Evolutionary conservation across 2,329 filamentous ascomycete species (phyloP).

Genomic region (Colletotrichum costaricense): DNA sequence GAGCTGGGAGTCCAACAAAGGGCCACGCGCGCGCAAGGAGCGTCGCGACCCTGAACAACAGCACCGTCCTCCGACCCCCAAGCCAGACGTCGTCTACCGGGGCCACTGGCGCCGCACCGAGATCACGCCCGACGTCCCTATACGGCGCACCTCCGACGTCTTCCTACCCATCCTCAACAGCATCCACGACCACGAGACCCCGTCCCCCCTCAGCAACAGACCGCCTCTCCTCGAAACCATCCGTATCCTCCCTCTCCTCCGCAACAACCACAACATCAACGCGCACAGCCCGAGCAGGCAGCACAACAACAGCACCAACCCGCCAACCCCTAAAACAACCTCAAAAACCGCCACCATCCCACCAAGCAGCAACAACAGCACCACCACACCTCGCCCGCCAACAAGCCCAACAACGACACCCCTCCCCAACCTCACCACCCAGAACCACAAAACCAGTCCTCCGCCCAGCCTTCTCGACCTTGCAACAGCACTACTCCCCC

Average conservation of each 20-base stretch:
- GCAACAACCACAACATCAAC: conserved; percentile 20
- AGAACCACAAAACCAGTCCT: conserved; percentile 40
- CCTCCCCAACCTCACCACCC: conserved; percentile 18
- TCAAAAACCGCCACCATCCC: conserved; percentile 45
- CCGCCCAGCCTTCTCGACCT: conserved; percentile 69
- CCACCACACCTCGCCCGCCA: conserved; percentile 4
- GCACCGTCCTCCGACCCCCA: conserved; percentile 53
- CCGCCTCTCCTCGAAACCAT: conserved; percentile 8
- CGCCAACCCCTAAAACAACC: not conserved
- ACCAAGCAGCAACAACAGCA: conserved; percentile 47
- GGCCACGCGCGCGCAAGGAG: conserved; percentile 54
- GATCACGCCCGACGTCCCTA: conserved; percentile 19
- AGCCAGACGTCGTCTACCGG: conserved; percentile 42
- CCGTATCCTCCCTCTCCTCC: conserved; percentile 8
- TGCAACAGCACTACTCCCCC: conserved; percentile 76
- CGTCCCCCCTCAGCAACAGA: conserved; percentile 15
- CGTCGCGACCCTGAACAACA: conserved; percentile 49
- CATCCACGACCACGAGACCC: conserved; percentile 3
- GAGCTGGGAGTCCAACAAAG: conserved; percentile 30
- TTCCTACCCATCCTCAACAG: not conserved
- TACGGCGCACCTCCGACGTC: conserved; percentile 20
- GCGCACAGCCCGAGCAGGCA: conserved; percentile 10
- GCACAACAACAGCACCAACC: conserved; percentile 28
- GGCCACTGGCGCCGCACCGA: conserved; percentile 30
- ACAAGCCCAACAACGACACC: not conserved